These are phyloP conservation scores for Rhodotorula toruloides DNA, from an alignment of 768 basidiomycete species.

Conservation along the genomic window DNA sequence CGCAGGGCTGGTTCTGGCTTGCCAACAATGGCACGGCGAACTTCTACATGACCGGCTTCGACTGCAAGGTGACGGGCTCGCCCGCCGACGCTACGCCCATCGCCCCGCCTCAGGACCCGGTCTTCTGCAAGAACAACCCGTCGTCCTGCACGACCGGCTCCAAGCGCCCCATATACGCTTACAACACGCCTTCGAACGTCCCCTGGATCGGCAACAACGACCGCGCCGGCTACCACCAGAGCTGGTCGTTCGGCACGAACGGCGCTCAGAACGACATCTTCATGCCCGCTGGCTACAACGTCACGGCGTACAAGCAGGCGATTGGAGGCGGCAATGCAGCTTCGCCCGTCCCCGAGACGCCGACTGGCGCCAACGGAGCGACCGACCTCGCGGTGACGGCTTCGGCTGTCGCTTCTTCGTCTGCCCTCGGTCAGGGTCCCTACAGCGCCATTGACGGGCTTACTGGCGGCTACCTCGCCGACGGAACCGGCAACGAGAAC, in stretches of 20 bases:
- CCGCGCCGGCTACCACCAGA: conserved; percentile 29
- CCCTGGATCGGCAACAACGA: conserved; percentile 26
- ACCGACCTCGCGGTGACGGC: conserved; percentile 10
- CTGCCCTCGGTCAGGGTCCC: conserved; percentile 2
- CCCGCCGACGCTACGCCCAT: conserved; percentile 17
- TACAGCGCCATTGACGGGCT: conserved; percentile 29
- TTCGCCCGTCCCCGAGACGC: no score
- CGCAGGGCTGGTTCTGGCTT: background rate
- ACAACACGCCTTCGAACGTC: conserved; percentile 32
- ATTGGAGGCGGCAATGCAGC: no score
- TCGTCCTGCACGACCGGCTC: conserved; percentile 12
- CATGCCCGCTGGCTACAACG: conserved; percentile 17
- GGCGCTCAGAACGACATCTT: conserved; percentile 39
- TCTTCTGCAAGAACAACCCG: conserved; percentile 24
- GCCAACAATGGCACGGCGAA: conserved; percentile 22
- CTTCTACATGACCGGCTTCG: conserved; percentile 35
- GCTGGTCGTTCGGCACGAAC: conserved; percentile 27
- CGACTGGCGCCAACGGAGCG: conserved; percentile 19
- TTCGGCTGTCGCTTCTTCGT: background rate
- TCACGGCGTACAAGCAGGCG: background rate
- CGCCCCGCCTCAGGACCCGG: conserved; percentile 26
- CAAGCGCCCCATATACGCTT: conserved; percentile 37
- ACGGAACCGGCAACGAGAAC: conserved; percentile 11
- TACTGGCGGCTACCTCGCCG: conserved; percentile 23
- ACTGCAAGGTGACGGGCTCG: conserved; percentile 27